Conservation (phyloP, 306 rosid species). For the Sindora glabra region DNA sequence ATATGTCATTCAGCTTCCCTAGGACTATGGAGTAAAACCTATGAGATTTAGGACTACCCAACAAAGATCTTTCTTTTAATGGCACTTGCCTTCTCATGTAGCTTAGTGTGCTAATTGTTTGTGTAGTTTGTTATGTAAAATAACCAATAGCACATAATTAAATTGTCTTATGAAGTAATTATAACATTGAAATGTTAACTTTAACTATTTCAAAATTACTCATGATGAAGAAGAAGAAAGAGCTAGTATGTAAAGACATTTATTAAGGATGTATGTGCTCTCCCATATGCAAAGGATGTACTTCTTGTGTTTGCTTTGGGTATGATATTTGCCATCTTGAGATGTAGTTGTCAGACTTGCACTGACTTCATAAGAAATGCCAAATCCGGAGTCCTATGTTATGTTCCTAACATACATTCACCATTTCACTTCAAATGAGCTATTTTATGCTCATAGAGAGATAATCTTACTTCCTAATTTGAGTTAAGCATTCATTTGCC, state of each 20-base stretch:
- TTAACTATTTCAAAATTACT: slow-evolving; percentile 40
- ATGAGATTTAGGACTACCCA: too few relatives aligned
- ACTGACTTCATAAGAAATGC: slow-evolving; percentile 82
- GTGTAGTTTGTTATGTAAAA: too few relatives aligned
- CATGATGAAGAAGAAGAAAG: slow-evolving; percentile 91
- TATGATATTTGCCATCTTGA: slow-evolving; percentile 78
- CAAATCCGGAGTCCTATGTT: slow-evolving; percentile 28
- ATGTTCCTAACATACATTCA: not conserved
- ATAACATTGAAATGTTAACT: not conserved
- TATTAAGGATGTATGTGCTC: slow-evolving; percentile 77
- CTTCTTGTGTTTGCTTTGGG: slow-evolving; percentile 93
- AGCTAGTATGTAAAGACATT: slow-evolving; percentile 79
- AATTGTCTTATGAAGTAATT: slow-evolving; percentile 4
- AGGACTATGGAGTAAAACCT: too few relatives aligned
- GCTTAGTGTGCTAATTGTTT: too few relatives aligned
- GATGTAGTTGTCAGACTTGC: slow-evolving; percentile 98
- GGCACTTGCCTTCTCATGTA: too few relatives aligned
- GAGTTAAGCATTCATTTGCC: slow-evolving; percentile 22
- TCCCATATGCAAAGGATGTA: slow-evolving; percentile 90
- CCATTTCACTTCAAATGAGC: not conserved
- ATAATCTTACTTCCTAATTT: slow-evolving; percentile 10
- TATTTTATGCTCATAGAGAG: slow-evolving; percentile 3
- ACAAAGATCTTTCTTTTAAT: too few relatives aligned
- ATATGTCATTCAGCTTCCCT: too few relatives aligned
- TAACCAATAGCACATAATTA: too few relatives aligned